Conservation (phyloP, 78 protist species). For the Dictyostelium brefeldianum region DNA sequence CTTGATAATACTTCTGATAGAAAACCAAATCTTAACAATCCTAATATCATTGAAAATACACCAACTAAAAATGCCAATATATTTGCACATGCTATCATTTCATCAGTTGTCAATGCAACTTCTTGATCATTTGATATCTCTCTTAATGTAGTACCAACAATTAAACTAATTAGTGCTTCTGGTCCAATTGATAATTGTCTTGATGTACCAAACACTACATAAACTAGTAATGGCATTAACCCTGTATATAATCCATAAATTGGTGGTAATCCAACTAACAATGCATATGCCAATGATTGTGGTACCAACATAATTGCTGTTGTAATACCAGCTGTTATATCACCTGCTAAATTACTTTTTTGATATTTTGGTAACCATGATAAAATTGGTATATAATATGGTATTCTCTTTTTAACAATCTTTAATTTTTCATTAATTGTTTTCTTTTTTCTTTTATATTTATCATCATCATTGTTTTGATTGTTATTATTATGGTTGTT, state of each 20-base stretch:
- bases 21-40: slow-evolving; percentile 79
- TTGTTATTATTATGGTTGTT: not conserved
- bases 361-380: slow-evolving; percentile 64
- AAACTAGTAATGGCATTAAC: slow-evolving; percentile 85
- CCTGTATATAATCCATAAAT: slow-evolving; percentile 91
- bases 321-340: slow-evolving; percentile 87
- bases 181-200: slow-evolving; percentile 91
- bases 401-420: not conserved
- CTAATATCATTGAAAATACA: slow-evolving; percentile 47
- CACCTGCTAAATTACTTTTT: slow-evolving; percentile 23
- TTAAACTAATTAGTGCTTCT: slow-evolving; percentile 68
- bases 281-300: slow-evolving; percentile 88
- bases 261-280: slow-evolving; percentile 90
- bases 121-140: not conserved
- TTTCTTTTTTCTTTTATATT: not conserved
- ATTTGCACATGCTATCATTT: slow-evolving; percentile 20
- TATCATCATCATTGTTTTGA: not conserved
- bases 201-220: slow-evolving; percentile 88
- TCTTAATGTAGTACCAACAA: slow-evolving; percentile 43
- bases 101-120: slow-evolving; percentile 31
- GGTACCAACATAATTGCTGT: slow-evolving; percentile 85
- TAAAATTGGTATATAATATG: slow-evolving; percentile 68
- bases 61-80: slow-evolving; percentile 74
- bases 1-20: slow-evolving; percentile 72
- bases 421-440: not conserved